Percentiles rank a stretch among this genome's conserved stretches.
Conservation (phyloP, 2,329 filamentous ascomycete genomes). For the Epichloe baconii region DNA sequence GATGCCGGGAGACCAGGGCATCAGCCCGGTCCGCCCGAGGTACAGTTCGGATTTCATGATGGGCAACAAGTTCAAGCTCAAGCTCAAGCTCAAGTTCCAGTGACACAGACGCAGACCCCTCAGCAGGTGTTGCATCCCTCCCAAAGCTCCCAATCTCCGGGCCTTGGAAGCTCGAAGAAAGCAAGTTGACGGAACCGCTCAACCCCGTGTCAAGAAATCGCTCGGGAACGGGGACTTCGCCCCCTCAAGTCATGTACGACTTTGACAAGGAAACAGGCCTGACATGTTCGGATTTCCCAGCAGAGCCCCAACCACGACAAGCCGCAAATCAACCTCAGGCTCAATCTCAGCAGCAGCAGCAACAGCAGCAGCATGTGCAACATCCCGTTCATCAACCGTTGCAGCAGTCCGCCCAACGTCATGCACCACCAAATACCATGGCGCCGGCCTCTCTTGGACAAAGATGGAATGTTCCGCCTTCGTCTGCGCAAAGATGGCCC, state of each 20-base stretch:
- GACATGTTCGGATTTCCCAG: slow-evolving; percentile 7
- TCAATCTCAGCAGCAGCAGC: not conserved
- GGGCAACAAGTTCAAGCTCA: not conserved
- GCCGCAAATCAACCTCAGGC: not conserved
- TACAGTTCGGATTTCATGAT: not conserved
- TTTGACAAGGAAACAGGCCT: slow-evolving; percentile 41
- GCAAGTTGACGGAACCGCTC: slow-evolving; percentile 38
- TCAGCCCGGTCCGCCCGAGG: not conserved
- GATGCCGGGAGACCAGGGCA: not conserved
- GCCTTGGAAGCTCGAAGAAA: slow-evolving; percentile 42
- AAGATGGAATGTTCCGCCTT: slow-evolving; percentile 32
- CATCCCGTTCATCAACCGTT: not conserved
- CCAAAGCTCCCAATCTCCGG: slow-evolving; percentile 29
- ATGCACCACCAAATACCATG: not conserved
- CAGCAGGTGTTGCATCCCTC: slow-evolving; percentile 19
- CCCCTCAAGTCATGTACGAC: slow-evolving; percentile 21
- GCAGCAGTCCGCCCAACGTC: not conserved
- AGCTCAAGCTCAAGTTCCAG: not conserved
- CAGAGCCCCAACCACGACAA: slow-evolving; percentile 11
- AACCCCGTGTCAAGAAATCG: slow-evolving; percentile 21
- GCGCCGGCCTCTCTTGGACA: not conserved
- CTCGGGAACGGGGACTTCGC: slow-evolving; percentile 18
- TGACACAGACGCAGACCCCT: not conserved
- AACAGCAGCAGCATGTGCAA: not conserved
- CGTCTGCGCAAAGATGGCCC: slow-evolving; percentile 36